These are phyloP conservation scores for Lactifluus echinatus DNA, from an alignment of 768 basidiomycete genomes.

Conservation along the genomic window DNA sequence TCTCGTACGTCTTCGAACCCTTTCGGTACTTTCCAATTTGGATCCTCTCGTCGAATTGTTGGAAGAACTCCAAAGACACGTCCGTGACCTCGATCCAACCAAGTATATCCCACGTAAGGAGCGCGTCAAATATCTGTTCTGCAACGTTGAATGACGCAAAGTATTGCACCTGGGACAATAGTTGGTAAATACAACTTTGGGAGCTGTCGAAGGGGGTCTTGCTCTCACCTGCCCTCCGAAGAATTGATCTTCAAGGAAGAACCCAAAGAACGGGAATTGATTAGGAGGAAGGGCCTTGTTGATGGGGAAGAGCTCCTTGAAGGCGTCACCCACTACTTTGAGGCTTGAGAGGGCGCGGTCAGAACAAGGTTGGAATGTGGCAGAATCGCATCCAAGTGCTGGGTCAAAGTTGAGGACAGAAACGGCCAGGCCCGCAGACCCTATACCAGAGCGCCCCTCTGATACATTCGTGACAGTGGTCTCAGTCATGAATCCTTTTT, in stretches of 20 bases:
- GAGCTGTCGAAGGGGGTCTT: not conserved
- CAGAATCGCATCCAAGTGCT: slow-evolving; percentile 8
- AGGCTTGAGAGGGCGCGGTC: slow-evolving; percentile 10
- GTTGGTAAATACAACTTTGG: not conserved
- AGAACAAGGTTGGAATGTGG: slow-evolving; percentile 13
- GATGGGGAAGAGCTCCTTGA: slow-evolving; percentile 6
- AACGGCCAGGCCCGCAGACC: not conserved
- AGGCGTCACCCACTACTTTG: slow-evolving; percentile 7
- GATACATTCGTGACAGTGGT: slow-evolving; percentile 9
- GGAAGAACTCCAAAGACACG: slow-evolving; percentile 25
- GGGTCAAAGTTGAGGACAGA: slow-evolving; percentile 15
- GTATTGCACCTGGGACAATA: slow-evolving; percentile 23
- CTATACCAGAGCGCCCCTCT: slow-evolving; percentile 10
- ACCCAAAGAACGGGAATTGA: not conserved
- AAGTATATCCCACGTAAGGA: slow-evolving; percentile 22
- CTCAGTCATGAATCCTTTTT: slow-evolving; percentile 11
- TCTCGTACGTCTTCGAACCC: not conserved
- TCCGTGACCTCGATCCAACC: slow-evolving; percentile 22
- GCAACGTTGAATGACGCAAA: slow-evolving; percentile 25
- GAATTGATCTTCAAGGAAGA: slow-evolving; percentile 2
- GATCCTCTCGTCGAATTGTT: not conserved
- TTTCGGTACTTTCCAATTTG: not conserved
- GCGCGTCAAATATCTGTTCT: slow-evolving; percentile 26
- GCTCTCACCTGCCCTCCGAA: slow-evolving; percentile 5
- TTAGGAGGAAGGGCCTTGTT: not conserved